Evolutionary conservation across 805 yeast species (phyloP).

Genomic region (Millerozyma miso): DNA sequence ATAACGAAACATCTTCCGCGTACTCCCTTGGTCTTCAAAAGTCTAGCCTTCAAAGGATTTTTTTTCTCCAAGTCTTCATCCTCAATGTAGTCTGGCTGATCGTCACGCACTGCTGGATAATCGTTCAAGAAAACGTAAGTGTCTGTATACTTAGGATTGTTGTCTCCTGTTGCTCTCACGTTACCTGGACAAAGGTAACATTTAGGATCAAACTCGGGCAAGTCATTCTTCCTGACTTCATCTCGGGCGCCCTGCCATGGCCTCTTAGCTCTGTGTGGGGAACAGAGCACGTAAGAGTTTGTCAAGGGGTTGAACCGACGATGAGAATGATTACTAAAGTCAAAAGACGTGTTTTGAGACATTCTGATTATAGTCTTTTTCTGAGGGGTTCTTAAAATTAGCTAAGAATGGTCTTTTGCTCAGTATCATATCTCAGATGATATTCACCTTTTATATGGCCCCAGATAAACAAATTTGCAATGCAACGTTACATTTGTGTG

Average conservation of each 20-base stretch:
- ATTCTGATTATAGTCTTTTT: too few relatives aligned
- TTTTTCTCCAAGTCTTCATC: constrained; percentile 11
- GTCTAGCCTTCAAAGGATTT: constrained; percentile 31
- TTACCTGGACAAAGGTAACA: constrained; percentile 76
- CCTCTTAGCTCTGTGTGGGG: constrained; percentile 73
- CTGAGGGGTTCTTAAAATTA: too few relatives aligned
- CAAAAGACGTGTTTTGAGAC: constrained; percentile 24
- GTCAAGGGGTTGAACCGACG: constrained; percentile 67
- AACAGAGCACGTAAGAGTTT: constrained; percentile 64
- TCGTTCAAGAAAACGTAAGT: constrained; percentile 67
- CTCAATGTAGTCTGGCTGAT: constrained; percentile 44
- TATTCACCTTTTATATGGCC: neutral
- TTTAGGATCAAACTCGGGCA: constrained; percentile 56
- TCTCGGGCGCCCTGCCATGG: constrained; percentile 82
- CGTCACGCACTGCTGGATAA: constrained; percentile 62
- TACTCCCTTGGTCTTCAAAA: constrained; percentile 55
- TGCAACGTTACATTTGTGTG: constrained; percentile 6
- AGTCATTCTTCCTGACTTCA: constrained; percentile 32
- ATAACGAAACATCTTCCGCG: constrained; percentile 68
- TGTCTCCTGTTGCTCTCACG: constrained; percentile 55
- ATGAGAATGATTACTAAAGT: constrained; percentile 57
- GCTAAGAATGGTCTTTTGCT: too few relatives aligned
- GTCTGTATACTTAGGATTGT: constrained; percentile 51
- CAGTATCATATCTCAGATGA: too few relatives aligned
- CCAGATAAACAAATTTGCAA: neutral